Conservation (phyloP, 192 early-diverging fungal species). For the Backusella mclennaniae region DNA sequence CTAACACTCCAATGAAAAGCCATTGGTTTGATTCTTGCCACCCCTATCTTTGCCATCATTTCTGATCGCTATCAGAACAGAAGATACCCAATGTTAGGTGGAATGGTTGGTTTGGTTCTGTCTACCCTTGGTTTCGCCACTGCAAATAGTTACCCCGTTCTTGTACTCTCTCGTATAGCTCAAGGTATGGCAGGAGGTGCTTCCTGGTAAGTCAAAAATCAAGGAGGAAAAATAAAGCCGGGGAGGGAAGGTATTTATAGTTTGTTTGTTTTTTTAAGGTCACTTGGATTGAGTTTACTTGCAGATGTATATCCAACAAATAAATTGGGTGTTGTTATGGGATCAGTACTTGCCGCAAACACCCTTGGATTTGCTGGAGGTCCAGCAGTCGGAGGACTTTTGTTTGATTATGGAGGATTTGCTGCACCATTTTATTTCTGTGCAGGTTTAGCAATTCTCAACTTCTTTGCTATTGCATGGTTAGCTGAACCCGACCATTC, state of each 20-base stretch:
- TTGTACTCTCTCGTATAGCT: conserved; percentile 67
- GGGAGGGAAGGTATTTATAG: background rate
- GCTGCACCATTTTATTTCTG: conserved; percentile 72
- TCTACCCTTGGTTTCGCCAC: conserved; percentile 65
- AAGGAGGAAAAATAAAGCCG: background rate
- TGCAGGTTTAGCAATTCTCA: conserved; percentile 55
- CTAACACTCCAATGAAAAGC: conserved; percentile 28
- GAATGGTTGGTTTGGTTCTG: conserved; percentile 61
- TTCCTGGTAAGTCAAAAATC: conserved; percentile 48
- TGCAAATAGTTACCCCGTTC: conserved; percentile 60
- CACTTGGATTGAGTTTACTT: conserved; percentile 69
- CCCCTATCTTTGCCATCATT: conserved; percentile 65
- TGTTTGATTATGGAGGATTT: conserved; percentile 64
- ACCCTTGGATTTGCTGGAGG: conserved; percentile 68
- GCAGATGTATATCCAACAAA: conserved; percentile 66
- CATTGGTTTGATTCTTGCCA: conserved; percentile 59
- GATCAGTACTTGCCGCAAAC: conserved; percentile 62
- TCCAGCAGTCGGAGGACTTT: conserved; percentile 62
- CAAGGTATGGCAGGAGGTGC: conserved; percentile 75
- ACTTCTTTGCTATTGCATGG: conserved; percentile 60
- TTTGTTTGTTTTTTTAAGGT: conserved; percentile 33
- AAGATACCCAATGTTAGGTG: conserved; percentile 72
- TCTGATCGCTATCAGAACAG: conserved; percentile 72
- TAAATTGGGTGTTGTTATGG: conserved; percentile 68
- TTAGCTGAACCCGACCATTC: conserved; percentile 56